A percentile compares a stretch with the other conserved stretches of the same genome.
phyloP scores from a whole-genome alignment of 2,329 filamentous ascomycete species.

The Blumeria hordei region DNA sequence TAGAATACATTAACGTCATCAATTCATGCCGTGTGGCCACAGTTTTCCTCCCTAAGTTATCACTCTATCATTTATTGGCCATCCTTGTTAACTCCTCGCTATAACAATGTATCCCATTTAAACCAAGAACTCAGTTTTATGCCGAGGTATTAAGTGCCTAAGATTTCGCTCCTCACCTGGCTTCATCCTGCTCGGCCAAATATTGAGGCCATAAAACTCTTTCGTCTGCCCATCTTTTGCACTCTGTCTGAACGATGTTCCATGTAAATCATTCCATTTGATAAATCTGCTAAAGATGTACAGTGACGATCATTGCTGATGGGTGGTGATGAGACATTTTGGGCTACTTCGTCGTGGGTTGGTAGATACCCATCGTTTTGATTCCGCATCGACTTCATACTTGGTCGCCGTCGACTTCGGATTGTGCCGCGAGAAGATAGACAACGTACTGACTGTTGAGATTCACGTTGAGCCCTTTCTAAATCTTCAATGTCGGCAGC shows the following conservation, averaged over 20 bases:
- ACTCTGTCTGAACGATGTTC: slow-evolving; percentile 10
- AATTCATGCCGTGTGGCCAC: not conserved
- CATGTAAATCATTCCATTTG: slow-evolving; percentile 5
- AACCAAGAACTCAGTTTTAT: not conserved
- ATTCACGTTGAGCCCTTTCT: slow-evolving; percentile 7
- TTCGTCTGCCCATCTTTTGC: slow-evolving; percentile 18
- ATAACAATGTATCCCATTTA: not conserved
- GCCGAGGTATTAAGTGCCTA: not conserved
- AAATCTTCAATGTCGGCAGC: slow-evolving; percentile 38
- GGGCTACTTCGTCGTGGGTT: slow-evolving; percentile 9
- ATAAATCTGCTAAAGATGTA: slow-evolving; percentile 9
- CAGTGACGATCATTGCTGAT: slow-evolving; percentile 5
- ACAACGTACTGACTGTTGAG: slow-evolving; percentile 5
- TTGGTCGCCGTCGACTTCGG: slow-evolving; percentile 14
- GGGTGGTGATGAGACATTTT: slow-evolving; percentile 3
- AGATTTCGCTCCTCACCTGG: not conserved
- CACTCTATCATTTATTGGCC: not conserved
- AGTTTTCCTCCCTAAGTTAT: too few species aligned
- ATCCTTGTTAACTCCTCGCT: not conserved
- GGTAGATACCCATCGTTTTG: slow-evolving; percentile 7
- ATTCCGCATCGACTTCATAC: slow-evolving; percentile 16
- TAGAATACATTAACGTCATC: not conserved
- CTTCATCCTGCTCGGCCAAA: slow-evolving; percentile 15
- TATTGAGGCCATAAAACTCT: slow-evolving; percentile 23
- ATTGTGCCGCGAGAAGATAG: slow-evolving; percentile 6